A percentile compares a stretch with the other conserved stretches of the same genome.
phyloP scores from a whole-genome alignment of 2,329 filamentous ascomycete genomes.

The Colletotrichum sp. region DNA sequence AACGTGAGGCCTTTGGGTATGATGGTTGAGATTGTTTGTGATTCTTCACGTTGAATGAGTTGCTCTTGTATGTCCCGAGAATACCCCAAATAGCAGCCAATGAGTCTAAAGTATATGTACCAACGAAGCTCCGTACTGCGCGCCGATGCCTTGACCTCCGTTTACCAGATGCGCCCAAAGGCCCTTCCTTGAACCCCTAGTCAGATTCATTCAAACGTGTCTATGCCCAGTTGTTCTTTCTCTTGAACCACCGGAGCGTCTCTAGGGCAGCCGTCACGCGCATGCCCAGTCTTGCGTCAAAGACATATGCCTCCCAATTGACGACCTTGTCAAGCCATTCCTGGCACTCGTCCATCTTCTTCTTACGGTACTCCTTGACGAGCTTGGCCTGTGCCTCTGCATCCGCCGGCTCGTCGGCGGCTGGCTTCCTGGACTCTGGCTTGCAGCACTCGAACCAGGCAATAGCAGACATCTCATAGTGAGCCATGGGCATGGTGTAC shows the following conservation, averaged over 20 bases:
- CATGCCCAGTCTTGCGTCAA: conserved; percentile 78
- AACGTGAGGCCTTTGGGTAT: neutral
- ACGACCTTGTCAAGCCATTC: conserved; percentile 70
- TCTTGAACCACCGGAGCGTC: conserved; percentile 63
- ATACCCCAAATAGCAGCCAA: neutral
- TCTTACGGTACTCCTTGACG: conserved; percentile 41
- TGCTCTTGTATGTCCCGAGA: conserved; percentile 4
- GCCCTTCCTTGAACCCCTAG: neutral
- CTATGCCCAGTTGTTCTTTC: conserved; percentile 39
- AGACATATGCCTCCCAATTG: conserved; percentile 73
- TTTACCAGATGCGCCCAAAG: neutral
- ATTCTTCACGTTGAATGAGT: neutral
- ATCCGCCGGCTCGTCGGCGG: conserved; percentile 34
- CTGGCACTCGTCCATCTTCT: conserved; percentile 66
- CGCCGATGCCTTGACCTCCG: neutral
- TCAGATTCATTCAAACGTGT: neutral
- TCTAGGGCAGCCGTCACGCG: conserved; percentile 73
- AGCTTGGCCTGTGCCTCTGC: conserved; percentile 27
- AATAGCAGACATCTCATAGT: conserved; percentile 87
- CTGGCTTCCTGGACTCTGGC: conserved; percentile 30
- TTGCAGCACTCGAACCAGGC: conserved; percentile 73
- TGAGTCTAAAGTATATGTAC: neutral
- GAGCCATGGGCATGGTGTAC: conserved; percentile 74
- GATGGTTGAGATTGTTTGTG: neutral
- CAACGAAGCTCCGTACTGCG: neutral